These are phyloP conservation scores for Monosporascus sp. DNA, from an alignment of 2,329 filamentous ascomycete genomes.

Conservation along the genomic window DNA sequence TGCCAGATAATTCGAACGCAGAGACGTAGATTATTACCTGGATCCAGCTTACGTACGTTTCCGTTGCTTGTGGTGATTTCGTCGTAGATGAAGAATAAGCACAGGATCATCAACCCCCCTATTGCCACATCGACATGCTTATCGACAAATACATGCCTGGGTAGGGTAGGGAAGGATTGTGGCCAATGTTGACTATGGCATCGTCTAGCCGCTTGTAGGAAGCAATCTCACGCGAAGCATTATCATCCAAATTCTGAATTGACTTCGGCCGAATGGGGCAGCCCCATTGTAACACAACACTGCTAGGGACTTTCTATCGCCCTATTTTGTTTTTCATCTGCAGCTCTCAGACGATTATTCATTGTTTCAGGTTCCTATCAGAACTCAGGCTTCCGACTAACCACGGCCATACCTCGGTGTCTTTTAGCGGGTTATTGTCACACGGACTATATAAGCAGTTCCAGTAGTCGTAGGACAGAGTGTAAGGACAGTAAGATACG, in stretches of 20 bases:
- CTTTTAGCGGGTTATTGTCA: neutral
- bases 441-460: too few relatives aligned
- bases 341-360: slow-evolving; percentile 9
- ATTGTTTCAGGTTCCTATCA: neutral
- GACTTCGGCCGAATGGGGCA: slow-evolving; percentile 1
- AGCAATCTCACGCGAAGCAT: neutral
- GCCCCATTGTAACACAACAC: slow-evolving; percentile 2
- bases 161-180: neutral
- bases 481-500: too few relatives aligned
- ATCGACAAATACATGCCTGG: neutral
- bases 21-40: too few relatives aligned
- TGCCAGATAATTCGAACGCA: too few relatives aligned
- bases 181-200: neutral
- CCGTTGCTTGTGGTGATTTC: neutral
- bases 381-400: neutral
- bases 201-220: neutral
- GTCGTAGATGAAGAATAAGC: neutral
- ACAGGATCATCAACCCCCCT: neutral
- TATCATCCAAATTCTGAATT: slow-evolving; percentile 4
- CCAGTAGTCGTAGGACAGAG: too few relatives aligned
- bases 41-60: neutral
- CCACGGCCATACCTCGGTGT: neutral
- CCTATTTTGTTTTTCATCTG: slow-evolving; percentile 9
- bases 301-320: neutral
- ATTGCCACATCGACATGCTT: too few relatives aligned